Base-by-base conservation (phyloP, 495 filamentous ascomycete genomes). In the Lophiotrema nucula region DNA sequence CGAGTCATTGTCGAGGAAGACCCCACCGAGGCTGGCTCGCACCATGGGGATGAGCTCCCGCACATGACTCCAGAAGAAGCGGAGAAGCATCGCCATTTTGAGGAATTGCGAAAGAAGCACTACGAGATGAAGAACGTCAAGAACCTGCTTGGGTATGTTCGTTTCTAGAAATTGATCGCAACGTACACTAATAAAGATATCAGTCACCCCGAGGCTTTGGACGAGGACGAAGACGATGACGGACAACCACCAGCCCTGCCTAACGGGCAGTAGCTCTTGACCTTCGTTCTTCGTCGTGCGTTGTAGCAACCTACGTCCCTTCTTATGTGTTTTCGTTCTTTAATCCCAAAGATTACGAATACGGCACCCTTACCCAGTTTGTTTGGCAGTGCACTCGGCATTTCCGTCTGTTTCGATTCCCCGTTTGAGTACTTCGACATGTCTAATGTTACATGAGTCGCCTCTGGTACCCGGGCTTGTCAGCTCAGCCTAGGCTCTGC, bases 71-170 rank as follows among this genome's bases (percentile, higher is more conserved):
- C 84, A 31, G 92, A 96, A 72, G 91, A 93, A 63, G 74, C 75
- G 55, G 90, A 89, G 77, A 95, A 96, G 76, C 93, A 98, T 68
- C 81, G 81, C 57, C 81, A 86, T 70, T 98, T 98, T 67, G 92
- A 96, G 75, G 79, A 88, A 74, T 80, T 89, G 78, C 80, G 93
- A 70, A 96, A 90, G 82, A 89, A 83, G 74, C 93, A 98, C 71
- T 98, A 98, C 71, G 95, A 97, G 78, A 97, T 98, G 95, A 90
- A 83, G 78, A 87, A 93, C 68, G 90, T 97, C 21, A 95, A 92
- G 61, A 81, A 86, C 65, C 73, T 97, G 52, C 80, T 98, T 58
- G 93, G 90, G 86, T 88, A 38, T 15, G 46, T 45, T 33, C 19
- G 19, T n/a, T 15, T 31, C 15, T 0, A 8, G 15, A n/a, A 28